phyloP scores from a whole-genome alignment of 352 stramenopile species.

The Aphanomyces euteiches region DNA sequence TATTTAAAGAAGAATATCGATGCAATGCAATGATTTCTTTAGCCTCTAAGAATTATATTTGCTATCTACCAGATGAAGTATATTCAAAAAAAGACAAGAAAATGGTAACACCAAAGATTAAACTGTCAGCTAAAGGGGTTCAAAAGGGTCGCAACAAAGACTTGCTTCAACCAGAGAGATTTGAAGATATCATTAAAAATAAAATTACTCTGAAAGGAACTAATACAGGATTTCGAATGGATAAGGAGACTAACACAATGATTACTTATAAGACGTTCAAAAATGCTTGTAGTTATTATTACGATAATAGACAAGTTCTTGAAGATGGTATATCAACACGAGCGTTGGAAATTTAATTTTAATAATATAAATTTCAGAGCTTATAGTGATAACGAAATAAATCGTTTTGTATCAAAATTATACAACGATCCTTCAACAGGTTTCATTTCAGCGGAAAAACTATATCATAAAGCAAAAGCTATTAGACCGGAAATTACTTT shows the following conservation, averaged over 20 bases:
- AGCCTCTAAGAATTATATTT: constrained; percentile 36
- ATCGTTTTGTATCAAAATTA: constrained; percentile 30
- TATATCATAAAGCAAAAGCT: constrained; percentile 33
- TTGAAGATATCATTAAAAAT: constrained; percentile 33
- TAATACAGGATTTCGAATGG: constrained; percentile 37
- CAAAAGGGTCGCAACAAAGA: constrained; percentile 27
- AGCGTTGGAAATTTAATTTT: constrained; percentile 34
- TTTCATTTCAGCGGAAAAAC: constrained; percentile 30
- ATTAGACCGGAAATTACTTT: constrained; percentile 29
- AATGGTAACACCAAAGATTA: constrained; percentile 20
- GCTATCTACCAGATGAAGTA: constrained; percentile 32
- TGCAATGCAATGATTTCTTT: constrained; percentile 34
- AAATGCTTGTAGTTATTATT: constrained; percentile 34
- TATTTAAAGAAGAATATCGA: constrained; percentile 36
- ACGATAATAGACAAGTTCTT: constrained; percentile 36
- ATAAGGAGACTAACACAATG: constrained; percentile 35
- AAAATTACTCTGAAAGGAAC: constrained; percentile 34
- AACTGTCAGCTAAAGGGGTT: constrained; percentile 35
- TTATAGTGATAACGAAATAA: neutral
- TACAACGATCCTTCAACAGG: constrained; percentile 37
- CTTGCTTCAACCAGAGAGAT: constrained; percentile 32
- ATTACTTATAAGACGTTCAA: constrained; percentile 37
- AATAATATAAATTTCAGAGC: constrained; percentile 8
- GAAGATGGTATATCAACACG: constrained; percentile 34
- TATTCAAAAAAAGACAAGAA: too few relatives aligned